Percentiles rank a stretch among this genome's conserved stretches.
phyloP scores from a whole-genome alignment of 129 eudicot genomes.

The Mikania micrantha region DNA sequence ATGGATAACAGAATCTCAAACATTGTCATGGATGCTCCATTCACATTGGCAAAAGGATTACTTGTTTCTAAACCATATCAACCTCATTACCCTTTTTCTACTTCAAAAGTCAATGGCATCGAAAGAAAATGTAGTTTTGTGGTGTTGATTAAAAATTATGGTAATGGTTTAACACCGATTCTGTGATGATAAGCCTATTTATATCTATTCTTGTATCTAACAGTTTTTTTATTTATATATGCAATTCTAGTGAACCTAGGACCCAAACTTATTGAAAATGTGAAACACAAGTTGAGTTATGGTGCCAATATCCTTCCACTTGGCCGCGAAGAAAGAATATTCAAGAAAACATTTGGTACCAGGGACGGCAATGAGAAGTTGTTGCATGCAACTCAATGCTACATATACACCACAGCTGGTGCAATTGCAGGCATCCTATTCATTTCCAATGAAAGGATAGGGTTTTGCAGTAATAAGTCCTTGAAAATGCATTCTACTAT shows the following conservation, averaged over 20 bases:
- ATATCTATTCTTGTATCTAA: background rate
- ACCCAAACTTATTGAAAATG: constrained; percentile 27
- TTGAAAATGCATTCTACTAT: constrained; percentile 30
- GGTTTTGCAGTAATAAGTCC: constrained; percentile 34
- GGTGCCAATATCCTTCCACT: constrained; percentile 35
- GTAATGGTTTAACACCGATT: background rate
- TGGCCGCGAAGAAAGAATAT: constrained; percentile 24
- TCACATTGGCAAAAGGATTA: constrained; percentile 9
- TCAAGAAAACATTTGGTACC: constrained; percentile 23
- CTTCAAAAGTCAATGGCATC: background rate
- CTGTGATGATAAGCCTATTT: background rate
- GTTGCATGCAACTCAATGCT: constrained; percentile 31
- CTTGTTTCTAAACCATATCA: constrained; percentile 21
- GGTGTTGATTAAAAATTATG: background rate
- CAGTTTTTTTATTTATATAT: too few relatives aligned
- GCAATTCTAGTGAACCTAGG: constrained; percentile 28
- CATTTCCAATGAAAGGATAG: constrained; percentile 32
- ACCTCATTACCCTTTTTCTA: background rate
- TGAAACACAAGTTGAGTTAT: constrained; percentile 36
- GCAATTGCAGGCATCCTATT: constrained; percentile 35
- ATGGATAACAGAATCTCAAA: constrained; percentile 23
- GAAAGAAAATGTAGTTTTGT: constrained; percentile 1
- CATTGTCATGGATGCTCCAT: background rate
- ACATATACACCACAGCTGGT: constrained; percentile 39
- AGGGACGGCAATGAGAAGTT: constrained; percentile 31